Evolutionary conservation across 2,329 filamentous ascomycete genomes (phyloP), one percentile per base, ranked within the genome.

Genomic region (Ramularia endophylla): DNA sequence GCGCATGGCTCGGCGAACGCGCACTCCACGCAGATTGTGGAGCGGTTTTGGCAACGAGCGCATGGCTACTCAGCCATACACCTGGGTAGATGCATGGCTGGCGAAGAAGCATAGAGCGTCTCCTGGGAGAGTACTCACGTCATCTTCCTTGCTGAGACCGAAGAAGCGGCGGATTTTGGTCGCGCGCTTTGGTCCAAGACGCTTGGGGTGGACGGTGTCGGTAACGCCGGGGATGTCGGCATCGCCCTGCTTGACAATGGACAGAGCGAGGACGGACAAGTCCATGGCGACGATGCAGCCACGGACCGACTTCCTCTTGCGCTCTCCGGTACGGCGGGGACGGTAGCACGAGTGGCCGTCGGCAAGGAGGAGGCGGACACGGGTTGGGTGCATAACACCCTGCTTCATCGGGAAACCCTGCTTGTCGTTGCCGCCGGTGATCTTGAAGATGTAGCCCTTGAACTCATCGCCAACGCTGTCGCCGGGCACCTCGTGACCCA

Each of bases 391-490:
- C 81, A 98, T 90, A 71, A 94, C 86, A 80, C 92, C 92, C 84
- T 98, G 94, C 88, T 98, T 98, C 92, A 98, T 98, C 63, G 92
- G 92, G 83, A 98, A 98, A 78, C 92, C 92, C 81, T 98, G 94
- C 87, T 98, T 98, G 86, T 98, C 92, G 85, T 98, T 98, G 70
- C 94, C 92, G 68, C 92, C 94, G 65, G 92, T 98, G 78, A 98
- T 97, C 71, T 82, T 85, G 84, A 98, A 88, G 78, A 98, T 83
- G 80, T 98, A 98, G 73, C 92, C 92, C 81, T 95, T 95, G 86
- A 94, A 98, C 77, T 98, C 92, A 69, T 97, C 89, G 67, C 92
- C 92, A 66, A 98, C 80, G 68, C 83, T 85, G 77, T 98, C 94
- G 66, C 85, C 92, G 62, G 85, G 74, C 63, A 98, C 86, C 77